These are phyloP conservation scores for Chalciporus pseudorubinellus DNA, from an alignment of 768 basidiomycete genomes.

Conservation along the genomic window DNA sequence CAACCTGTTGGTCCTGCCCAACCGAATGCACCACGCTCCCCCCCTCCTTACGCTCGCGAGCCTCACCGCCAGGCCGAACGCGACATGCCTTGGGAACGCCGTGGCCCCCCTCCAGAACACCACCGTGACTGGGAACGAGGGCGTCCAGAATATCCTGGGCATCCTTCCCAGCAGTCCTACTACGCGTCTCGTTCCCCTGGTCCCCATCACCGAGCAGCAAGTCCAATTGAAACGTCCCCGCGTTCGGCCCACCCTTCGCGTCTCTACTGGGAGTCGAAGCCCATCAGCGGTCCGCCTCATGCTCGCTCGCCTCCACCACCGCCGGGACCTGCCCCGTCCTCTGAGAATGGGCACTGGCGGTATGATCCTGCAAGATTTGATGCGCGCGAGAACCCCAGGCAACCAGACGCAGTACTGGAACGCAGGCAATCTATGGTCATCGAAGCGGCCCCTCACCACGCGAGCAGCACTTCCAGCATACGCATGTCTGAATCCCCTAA, in stretches of 20 bases:
- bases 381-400: constrained; percentile 40
- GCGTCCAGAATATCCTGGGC: constrained; percentile 35
- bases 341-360: constrained; percentile 47
- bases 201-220: constrained; percentile 39
- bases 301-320: constrained; percentile 33
- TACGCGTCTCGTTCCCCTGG: constrained; percentile 37
- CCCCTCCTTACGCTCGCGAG: constrained; percentile 57
- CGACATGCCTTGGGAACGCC: constrained; percentile 62
- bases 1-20: constrained; percentile 54
- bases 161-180: constrained; percentile 31
- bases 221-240: constrained; percentile 63
- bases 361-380: constrained; percentile 63
- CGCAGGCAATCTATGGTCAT: constrained; percentile 38
- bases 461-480: constrained; percentile 27
- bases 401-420: constrained; percentile 28
- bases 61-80: constrained; percentile 44
- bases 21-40: constrained; percentile 58
- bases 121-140: constrained; percentile 56
- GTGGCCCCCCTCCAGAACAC: constrained; percentile 42
- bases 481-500: constrained; percentile 65
- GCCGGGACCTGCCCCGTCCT: constrained; percentile 32
- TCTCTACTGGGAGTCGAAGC: constrained; percentile 65
- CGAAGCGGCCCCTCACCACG: constrained; percentile 33
- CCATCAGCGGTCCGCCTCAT: constrained; percentile 32
- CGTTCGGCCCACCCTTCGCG: constrained; percentile 47